phyloP scores from a whole-genome alignment of 2,329 filamentous ascomycete genomes.

The Canariomyces notabilis region DNA sequence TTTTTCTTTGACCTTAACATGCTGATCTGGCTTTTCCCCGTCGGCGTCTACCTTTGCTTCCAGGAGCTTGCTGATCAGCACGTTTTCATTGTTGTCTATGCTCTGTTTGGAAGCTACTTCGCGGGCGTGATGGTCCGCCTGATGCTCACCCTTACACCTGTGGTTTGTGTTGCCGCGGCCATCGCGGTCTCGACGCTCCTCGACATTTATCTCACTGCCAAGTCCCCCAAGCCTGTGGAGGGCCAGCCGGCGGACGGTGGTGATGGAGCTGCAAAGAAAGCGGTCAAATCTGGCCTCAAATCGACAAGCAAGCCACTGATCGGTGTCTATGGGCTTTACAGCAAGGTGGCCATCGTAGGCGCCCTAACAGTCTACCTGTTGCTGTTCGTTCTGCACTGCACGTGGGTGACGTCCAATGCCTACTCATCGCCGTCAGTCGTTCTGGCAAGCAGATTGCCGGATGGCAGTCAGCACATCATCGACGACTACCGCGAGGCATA shows the following conservation, averaged over 20 bases:
- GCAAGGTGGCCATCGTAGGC: slow-evolving; percentile 72
- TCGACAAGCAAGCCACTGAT: slow-evolving; percentile 68
- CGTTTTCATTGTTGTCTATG: slow-evolving; percentile 95
- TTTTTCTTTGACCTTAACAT: slow-evolving; percentile 99
- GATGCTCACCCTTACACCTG: slow-evolving; percentile 94
- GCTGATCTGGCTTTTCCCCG: slow-evolving; percentile 98
- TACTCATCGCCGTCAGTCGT: slow-evolving; percentile 98
- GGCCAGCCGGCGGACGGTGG: slow-evolving; percentile 39
- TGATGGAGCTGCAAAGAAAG: slow-evolving; percentile 57
- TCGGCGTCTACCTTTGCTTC: slow-evolving; percentile 98
- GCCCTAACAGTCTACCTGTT: slow-evolving; percentile 75
- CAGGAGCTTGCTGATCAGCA: slow-evolving; percentile 90
- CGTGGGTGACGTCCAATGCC: slow-evolving; percentile 98
- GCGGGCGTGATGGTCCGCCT: slow-evolving; percentile 98
- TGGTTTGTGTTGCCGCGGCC: slow-evolving; percentile 91
- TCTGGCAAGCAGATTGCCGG: slow-evolving; percentile 82
- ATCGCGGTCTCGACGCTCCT: slow-evolving; percentile 83
- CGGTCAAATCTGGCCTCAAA: slow-evolving; percentile 55
- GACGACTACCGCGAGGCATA: slow-evolving; percentile 99
- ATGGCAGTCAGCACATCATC: slow-evolving; percentile 96
- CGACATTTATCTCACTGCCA: slow-evolving; percentile 72
- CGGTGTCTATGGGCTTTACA: slow-evolving; percentile 76
- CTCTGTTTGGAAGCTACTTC: slow-evolving; percentile 96
- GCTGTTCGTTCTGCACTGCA: slow-evolving; percentile 95
- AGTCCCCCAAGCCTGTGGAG: slow-evolving; percentile 53